Base-by-base conservation (phyloP, 2,329 filamentous ascomycete genomes). In the Clarireedia homoeocarpa region DNA sequence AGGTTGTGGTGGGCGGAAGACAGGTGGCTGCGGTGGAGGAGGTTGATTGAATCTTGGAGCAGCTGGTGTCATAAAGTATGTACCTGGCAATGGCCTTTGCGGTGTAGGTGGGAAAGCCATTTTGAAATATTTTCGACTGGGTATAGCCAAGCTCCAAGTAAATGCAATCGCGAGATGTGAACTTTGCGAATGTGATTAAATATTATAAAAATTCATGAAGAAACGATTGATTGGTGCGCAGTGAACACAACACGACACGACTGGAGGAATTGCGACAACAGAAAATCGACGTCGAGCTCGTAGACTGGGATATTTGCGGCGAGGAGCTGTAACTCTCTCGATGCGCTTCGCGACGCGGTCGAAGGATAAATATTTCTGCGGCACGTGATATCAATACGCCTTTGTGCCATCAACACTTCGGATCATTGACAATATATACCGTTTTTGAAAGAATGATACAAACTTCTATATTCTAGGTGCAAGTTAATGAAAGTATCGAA, bases 51-150 rank as follows among this genome's bases (percentile, higher is more conserved):
- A 77, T 63, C 77, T 75, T 51, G 77, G 77, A 53, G 74, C 71
- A 56, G 85, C 87, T 48, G 88, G 88, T 23, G 89, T 92, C 65
- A 86, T 82, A 67, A 90, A 73, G 68, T 85, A 92, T 66, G 85
- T 84, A 74, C 88, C 88, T 46, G 88, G 88, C 48, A 90, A 76
- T 59, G 82, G 82, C 65, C 87, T 83, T 73, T 85, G 78, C 40
- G 88, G 88, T 56, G 88, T 89, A 20, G 45, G 56, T 39, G 59
- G 56, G 45, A 59, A 62, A 48, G 63, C 53, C 64, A 66, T 66
- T 42, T 60, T 56, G 30, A 27, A 36, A 26, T 42, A 6, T 39
- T 44, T 44, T 45, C 36, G 48, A 14, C 17, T 15, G 5, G 30
- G 30, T 17, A 24, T 42, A 27, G 27, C 36, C 53, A 44, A 39